Evolutionary conservation across 169 alveolate species (phyloP), one percentile per base, ranked within the genome.

Genomic region (Plasmodium cynomolgi): DNA sequence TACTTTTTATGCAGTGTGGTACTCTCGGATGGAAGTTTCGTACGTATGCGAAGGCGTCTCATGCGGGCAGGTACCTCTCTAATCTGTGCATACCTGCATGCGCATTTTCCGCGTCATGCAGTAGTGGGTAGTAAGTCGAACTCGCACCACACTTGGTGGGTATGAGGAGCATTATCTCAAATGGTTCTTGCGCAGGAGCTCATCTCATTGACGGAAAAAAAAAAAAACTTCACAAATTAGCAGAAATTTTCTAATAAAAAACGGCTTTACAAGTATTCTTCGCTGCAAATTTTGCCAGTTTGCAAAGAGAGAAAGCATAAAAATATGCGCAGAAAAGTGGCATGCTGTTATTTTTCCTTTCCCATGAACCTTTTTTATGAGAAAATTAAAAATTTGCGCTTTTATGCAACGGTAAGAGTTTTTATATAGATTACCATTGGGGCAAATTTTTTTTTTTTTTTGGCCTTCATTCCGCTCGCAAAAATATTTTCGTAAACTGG

Each of bases 331-430:
- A 20, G 62, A 77, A 77, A 77, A 77, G 62, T 33, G 37, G 15
- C 44, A 37, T 20, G 50, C 31, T 75, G 39, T n/a, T 77, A 41
- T 77, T 77, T 77, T 77, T 33, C 44, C 84, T 77, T 31, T 77
- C 44, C 23, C 44, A n/a, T 34, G 37, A n/a, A 13, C 29, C 20
- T 77, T 77, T 77, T 33, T 77, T 33, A 31, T 77, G 62, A 50
- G 62, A 50, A 17, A 50, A 50, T 50, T 13, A 50, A 50, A 50
- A 50, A 15, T 15, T 50, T 50, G 26, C 62, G 20, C 62, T 50
- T 50, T 15, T 50, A 15, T 50, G 17, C 62, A 50, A 50, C 23
- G 23, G 1, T 50, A 50, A 15, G 17, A 50, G 62, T 50, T 50
- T 17, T 13, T 50, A 3, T 47, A 47, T 50, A 50, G 13, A 1